Base-by-base conservation (phyloP, 306 rosid genomes). In the Styphnolobium japonicum region DNA sequence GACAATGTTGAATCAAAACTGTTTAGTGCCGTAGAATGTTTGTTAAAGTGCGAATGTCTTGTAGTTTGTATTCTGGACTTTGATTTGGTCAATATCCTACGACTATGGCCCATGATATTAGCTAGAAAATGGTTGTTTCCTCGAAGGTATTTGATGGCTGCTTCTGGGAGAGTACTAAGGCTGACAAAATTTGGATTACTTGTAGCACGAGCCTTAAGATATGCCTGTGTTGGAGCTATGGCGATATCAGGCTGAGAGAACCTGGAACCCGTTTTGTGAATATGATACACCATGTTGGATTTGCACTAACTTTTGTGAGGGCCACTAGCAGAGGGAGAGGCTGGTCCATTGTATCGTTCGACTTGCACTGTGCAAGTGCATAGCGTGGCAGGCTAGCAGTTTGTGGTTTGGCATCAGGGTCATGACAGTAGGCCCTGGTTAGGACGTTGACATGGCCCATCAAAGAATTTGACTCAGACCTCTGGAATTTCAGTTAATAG, bases 1-100 rank as follows among this genome's bases (percentile, higher is more conserved):
- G 85, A 80, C 75, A 67, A 75, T 77, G 86, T 82, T 74, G 81
- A 82, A 81, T 86, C 88, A 78, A 64, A 77, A 87, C 84, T 37
- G 31, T 71, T 66, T 72, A 56, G 85, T 83, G 78, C 83, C 65
- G 90, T 85, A 53, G 77, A 79, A 52, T 87, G 82, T 78, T 82
- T 88, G 81, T 83, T 58, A 77, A 77, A 78, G 89, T 81, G 84
- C 71, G 80, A 81, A 83, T 81, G 68, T 64, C 60, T 27, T 76
- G 85, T 89, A 76, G 82, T 53, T 75, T 79, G 71, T 79, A 39
- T 73, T 73, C 60, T 76, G 43, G 58, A 78, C 82, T n/a, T 49
- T 68, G 49, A 78, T 74, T 75, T 64, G 76, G 11, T 79, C 61
- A 69, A 48, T 76, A 52, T 82, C 36, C 45, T 29, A 46, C 37